Percentiles rank a stretch among this genome's conserved stretches.
Conservation (phyloP, 257 asterid species). For the Gentiana dahurica region DNA sequence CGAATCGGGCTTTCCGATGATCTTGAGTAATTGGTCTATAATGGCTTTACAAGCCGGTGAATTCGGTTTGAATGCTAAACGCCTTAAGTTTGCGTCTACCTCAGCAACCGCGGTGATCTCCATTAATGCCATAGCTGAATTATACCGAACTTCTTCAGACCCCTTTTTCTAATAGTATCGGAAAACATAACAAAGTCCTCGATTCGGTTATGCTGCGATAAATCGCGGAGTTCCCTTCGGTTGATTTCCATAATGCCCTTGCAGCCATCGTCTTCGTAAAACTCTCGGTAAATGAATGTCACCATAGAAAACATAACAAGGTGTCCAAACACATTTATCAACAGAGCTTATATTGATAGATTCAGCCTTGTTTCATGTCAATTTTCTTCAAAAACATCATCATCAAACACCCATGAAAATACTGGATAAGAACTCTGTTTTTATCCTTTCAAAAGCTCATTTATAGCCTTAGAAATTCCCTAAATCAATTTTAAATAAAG, state of each 20-base stretch:
- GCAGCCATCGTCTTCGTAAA: conserved; percentile 79
- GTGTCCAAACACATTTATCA: no score
- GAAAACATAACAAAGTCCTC: conserved; percentile 58
- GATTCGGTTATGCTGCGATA: conserved; percentile 84
- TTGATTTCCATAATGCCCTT: conserved; percentile 67
- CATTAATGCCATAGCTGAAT: conserved; percentile 75
- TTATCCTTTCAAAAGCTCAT: no score
- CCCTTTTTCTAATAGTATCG: conserved; percentile 66
- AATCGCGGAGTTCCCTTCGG: conserved; percentile 51
- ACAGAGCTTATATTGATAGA: no score
- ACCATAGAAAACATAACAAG: no score
- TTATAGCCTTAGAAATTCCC: no score
- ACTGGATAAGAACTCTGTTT: no score
- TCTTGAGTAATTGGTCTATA: conserved; percentile 24
- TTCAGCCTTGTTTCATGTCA: no score
- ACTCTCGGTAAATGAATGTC: conserved; percentile 26
- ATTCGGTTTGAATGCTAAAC: conserved; percentile 37
- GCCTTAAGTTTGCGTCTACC: conserved; percentile 27
- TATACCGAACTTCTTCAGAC: conserved; percentile 41
- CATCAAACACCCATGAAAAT: no score
- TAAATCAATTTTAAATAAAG: no score
- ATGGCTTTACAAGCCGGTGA: conserved; percentile 37
- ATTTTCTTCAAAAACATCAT: no score
- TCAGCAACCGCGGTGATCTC: conserved; percentile 37
- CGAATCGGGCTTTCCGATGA: conserved; percentile 20